Percentiles rank a stretch among this genome's conserved stretches.
phyloP scores from a whole-genome alignment of 139 green algal species.

The Picochlorum costavermella region DNA sequence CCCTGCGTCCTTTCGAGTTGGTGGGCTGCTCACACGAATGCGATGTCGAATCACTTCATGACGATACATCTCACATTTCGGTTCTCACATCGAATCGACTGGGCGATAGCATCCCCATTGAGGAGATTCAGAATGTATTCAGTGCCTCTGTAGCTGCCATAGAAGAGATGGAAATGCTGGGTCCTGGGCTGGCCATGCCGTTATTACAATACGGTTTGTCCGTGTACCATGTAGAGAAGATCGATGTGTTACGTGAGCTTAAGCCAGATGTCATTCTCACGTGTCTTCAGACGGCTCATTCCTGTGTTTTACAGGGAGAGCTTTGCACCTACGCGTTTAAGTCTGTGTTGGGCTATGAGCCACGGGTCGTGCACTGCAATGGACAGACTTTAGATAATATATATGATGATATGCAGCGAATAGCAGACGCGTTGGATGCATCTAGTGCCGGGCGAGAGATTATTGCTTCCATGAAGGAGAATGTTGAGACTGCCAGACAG shows the following conservation, averaged over 20 bases:
- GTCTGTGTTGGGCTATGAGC: constrained; percentile 34
- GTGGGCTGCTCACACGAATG: no score
- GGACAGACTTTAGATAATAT: constrained; percentile 37
- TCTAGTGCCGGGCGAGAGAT: constrained; percentile 8
- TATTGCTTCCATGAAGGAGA: constrained; percentile 14
- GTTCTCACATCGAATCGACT: constrained; percentile 29
- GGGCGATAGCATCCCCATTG: constrained; percentile 16
- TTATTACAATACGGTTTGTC: constrained; percentile 38
- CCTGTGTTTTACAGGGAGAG: constrained; percentile 19
- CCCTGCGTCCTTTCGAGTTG: neutral
- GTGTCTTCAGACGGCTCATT: constrained; percentile 39
- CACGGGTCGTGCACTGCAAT: constrained; percentile 43
- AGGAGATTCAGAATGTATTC: constrained; percentile 34
- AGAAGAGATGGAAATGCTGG: constrained; percentile 23
- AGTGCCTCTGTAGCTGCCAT: constrained; percentile 27
- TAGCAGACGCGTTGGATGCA: constrained; percentile 36
- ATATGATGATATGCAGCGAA: constrained; percentile 34
- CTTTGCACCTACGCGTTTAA: constrained; percentile 25
- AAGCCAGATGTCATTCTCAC: constrained; percentile 53
- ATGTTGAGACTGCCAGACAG: constrained; percentile 21
- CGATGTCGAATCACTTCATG: constrained; percentile 15
- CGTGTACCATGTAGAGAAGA: constrained; percentile 37
- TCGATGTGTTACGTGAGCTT: constrained; percentile 27
- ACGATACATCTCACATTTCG: constrained; percentile 15
- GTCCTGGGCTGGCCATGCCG: constrained; percentile 18